Conservation (phyloP, 225 moss, liverwort and hornwort genomes). For the Physcomitrellopsis africana region DNA sequence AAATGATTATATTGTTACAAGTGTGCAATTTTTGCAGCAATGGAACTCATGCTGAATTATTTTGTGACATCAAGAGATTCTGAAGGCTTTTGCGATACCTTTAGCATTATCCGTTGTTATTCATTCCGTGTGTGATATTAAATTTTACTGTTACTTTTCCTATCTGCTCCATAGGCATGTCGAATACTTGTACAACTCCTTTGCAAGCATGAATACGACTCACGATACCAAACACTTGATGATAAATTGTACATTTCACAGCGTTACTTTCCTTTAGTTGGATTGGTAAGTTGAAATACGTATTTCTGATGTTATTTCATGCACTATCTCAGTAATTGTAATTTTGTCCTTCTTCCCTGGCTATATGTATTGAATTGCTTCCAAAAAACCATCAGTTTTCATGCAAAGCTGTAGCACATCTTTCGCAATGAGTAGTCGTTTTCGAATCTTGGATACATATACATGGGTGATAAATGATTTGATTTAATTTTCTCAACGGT, state of each 20-base stretch:
- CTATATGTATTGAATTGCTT: constrained; percentile 13
- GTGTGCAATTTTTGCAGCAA: not conserved
- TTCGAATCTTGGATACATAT: no score
- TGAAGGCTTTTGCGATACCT: not conserved
- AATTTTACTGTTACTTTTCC: not conserved
- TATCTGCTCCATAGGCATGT: not conserved
- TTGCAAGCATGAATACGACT: no score
- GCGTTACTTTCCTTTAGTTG: no score
- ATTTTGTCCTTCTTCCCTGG: not conserved
- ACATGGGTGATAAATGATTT: no score
- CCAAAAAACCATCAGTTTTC: constrained; percentile 4
- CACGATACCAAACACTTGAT: no score
- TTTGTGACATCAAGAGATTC: not conserved
- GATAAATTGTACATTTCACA: no score
- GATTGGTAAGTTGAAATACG: not conserved
- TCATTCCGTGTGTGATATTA: no score
- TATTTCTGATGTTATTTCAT: not conserved
- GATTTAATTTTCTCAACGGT: not conserved
- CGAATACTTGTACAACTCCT: no score
- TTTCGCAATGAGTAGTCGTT: not conserved
- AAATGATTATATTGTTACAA: not conserved
- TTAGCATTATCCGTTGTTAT: not conserved
- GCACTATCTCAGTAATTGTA: not conserved
- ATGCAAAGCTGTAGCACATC: constrained; percentile 6
- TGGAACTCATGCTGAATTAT: not conserved